These are phyloP conservation scores for Cudoniella acicularis DNA, from an alignment of 495 filamentous ascomycete species.

Conservation along the genomic window DNA sequence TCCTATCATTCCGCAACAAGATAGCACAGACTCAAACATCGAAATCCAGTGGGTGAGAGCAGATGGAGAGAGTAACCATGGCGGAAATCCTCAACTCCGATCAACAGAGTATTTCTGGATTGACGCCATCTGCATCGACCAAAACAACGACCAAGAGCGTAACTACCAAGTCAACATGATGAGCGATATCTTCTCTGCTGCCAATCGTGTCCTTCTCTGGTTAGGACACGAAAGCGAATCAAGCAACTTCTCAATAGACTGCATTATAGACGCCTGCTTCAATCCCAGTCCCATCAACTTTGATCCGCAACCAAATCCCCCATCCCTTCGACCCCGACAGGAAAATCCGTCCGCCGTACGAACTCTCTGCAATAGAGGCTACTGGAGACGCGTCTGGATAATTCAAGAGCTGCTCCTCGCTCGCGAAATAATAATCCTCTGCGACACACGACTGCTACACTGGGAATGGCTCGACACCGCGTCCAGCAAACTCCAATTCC, in stretches of 20 bases:
- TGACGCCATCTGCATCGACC: slow-evolving; percentile 29
- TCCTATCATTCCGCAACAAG: too few relatives aligned
- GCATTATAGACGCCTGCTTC: neutral
- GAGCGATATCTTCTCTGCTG: slow-evolving; percentile 23
- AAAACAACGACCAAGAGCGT: slow-evolving; percentile 20
- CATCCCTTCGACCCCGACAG: too few relatives aligned
- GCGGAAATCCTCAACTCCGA: too few relatives aligned
- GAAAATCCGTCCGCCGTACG: neutral
- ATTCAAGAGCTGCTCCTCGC: neutral
- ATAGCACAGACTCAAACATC: too few relatives aligned
- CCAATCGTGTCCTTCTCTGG: slow-evolving; percentile 24
- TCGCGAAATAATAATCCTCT: neutral
- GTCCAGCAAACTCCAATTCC: neutral
- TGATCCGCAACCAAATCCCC: too few relatives aligned
- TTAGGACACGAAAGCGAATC: neutral
- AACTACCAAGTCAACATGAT: slow-evolving; percentile 26
- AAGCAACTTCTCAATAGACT: neutral
- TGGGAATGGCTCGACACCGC: neutral
- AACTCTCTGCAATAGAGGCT: neutral
- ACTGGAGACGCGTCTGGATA: neutral
- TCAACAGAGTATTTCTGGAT: neutral
- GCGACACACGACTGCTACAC: neutral
- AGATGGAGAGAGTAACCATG: too few relatives aligned
- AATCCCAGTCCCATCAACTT: neutral
- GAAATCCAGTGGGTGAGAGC: too few relatives aligned